These are phyloP conservation scores for Amauroascus verrucosus DNA, from an alignment of 2,329 filamentous ascomycete genomes.

Conservation along the genomic window DNA sequence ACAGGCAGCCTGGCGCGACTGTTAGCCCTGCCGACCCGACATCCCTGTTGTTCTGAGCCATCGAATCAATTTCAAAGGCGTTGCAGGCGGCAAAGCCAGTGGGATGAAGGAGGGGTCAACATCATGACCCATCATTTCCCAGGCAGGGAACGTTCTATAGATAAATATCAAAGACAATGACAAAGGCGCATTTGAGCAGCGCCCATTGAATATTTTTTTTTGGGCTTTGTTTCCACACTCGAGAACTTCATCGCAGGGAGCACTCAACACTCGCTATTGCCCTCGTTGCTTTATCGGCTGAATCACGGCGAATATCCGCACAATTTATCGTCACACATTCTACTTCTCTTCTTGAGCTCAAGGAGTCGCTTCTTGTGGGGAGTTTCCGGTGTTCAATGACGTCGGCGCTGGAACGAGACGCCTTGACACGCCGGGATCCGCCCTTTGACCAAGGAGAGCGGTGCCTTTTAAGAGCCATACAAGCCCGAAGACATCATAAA, in stretches of 20 bases:
- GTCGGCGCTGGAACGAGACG: not conserved
- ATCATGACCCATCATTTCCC: not conserved
- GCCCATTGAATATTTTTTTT: too few relatives aligned
- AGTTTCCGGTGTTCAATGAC: not conserved
- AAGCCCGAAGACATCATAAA: not conserved
- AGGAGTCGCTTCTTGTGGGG: not conserved
- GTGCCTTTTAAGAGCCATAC: not conserved
- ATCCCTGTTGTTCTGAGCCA: not conserved
- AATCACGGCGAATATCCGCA: too few relatives aligned
- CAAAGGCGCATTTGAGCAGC: not conserved
- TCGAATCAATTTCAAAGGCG: not conserved
- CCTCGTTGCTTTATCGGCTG: not conserved
- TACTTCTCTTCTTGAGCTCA: too few relatives aligned
- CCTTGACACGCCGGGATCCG: not conserved
- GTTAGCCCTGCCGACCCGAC: not conserved
- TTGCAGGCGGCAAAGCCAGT: not conserved
- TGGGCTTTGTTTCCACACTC: too few relatives aligned
- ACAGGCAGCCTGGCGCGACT: conserved; percentile 3
- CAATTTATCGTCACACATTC: too few relatives aligned
- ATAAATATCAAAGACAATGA: not conserved
- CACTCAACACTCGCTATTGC: not conserved
- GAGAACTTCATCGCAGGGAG: too few relatives aligned
- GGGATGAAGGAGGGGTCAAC: conserved; percentile 2
- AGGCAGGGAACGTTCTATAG: not conserved
- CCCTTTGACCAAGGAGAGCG: not conserved